Percentiles rank a stretch among this genome's conserved stretches.
Conservation (phyloP, 2,329 filamentous ascomycete genomes). For the Gnomoniopsis sp. region DNA sequence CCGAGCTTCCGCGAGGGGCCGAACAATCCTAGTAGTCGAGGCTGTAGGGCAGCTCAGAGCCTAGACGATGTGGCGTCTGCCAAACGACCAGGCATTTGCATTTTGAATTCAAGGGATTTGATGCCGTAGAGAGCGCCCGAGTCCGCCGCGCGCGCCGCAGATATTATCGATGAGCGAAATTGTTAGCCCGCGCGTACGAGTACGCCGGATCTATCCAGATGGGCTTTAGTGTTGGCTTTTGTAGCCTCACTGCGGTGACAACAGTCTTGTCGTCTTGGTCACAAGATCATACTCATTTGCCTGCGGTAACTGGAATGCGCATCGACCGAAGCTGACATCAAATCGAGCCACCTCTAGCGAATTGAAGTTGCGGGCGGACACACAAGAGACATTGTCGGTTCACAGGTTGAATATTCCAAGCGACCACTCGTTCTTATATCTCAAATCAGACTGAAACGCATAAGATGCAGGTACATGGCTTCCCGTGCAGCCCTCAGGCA, state of each 20-base stretch:
- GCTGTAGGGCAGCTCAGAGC: slow-evolving; percentile 3
- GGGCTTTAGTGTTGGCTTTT: slow-evolving; percentile 3
- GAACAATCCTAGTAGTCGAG: neutral
- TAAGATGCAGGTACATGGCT: slow-evolving; percentile 15
- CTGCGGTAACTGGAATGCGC: neutral
- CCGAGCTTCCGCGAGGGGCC: neutral
- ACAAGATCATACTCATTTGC: neutral
- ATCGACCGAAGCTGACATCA: no score
- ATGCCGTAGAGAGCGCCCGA: neutral
- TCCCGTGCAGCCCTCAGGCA: neutral
- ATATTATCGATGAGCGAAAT: no score
- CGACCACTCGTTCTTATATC: neutral
- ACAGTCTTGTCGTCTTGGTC: neutral
- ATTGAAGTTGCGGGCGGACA: neutral
- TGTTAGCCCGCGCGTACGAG: neutral
- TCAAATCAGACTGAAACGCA: slow-evolving; percentile 6
- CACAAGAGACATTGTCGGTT: no score
- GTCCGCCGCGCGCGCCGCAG: no score
- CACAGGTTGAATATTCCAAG: neutral
- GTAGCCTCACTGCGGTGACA: neutral
- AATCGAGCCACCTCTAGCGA: neutral
- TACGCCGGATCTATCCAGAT: slow-evolving; percentile 9
- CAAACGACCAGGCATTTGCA: neutral
- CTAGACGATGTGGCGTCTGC: slow-evolving; percentile 8
- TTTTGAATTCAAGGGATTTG: neutral